Evolutionary conservation across 495 filamentous ascomycete species (phyloP).

Genomic region (Lepraria neglecta): DNA sequence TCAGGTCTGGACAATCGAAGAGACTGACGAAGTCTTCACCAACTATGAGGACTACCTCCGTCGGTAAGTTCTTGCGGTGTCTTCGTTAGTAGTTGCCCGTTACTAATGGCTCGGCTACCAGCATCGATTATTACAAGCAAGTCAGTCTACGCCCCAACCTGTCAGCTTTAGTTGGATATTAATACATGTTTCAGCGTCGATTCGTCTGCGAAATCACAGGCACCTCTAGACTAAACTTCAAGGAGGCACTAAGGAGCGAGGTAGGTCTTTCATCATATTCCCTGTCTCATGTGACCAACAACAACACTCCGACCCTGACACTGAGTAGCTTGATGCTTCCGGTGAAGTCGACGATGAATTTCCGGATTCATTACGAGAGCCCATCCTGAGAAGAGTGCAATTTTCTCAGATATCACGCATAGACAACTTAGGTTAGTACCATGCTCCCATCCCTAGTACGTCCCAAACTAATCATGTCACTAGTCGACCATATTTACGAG

Average conservation of each 20-base stretch:
- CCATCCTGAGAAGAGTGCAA: constrained; percentile 82
- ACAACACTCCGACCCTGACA: constrained; percentile 3
- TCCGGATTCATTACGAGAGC: constrained; percentile 84
- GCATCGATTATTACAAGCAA: constrained; percentile 92
- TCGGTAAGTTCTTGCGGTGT: constrained; percentile 49
- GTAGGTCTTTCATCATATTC: constrained; percentile 46
- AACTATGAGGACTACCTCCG: constrained; percentile 83
- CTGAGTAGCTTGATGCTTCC: constrained; percentile 66
- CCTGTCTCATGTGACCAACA: background rate
- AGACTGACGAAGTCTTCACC: constrained; percentile 84
- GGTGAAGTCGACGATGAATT: constrained; percentile 86
- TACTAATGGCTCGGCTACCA: constrained; percentile 34
- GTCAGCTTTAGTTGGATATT: background rate
- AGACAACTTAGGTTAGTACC: constrained; percentile 71
- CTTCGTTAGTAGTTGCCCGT: background rate
- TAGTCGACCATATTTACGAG: constrained; percentile 65
- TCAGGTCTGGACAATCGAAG: constrained; percentile 85
- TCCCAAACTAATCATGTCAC: constrained; percentile 28
- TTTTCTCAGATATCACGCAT: constrained; percentile 87
- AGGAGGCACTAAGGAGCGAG: constrained; percentile 88
- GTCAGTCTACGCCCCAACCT: constrained; percentile 38
- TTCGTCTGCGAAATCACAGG: constrained; percentile 96
- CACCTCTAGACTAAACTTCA: constrained; percentile 87
- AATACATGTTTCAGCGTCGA: constrained; percentile 49
- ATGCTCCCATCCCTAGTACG: background rate